phyloP scores from a whole-genome alignment of 306 rosid genomes.

The Acacia acuminata region DNA sequence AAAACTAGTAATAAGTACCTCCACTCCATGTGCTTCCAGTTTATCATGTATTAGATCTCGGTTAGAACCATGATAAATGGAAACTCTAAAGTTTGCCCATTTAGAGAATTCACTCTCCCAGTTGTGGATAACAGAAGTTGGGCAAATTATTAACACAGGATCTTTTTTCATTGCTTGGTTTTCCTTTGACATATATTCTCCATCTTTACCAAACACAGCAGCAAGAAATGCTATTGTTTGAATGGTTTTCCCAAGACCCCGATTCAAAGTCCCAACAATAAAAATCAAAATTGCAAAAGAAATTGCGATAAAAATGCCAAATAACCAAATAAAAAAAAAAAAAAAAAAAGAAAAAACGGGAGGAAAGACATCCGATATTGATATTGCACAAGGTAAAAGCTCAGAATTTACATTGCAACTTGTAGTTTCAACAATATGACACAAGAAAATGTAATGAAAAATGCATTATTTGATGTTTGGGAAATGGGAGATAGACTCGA shows the following conservation, averaged over 20 bases:
- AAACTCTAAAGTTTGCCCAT: conserved; percentile 83
- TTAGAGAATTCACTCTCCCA: conserved; percentile 93
- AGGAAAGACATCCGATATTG: not conserved
- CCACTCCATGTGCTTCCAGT: conserved; percentile 56
- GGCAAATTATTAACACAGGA: conserved; percentile 81
- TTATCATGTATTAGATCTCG: conserved; percentile 75
- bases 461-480: conserved; percentile 9
- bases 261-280: conserved; percentile 38
- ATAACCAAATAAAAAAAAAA: not conserved
- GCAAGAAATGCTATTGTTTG: conserved; percentile 94
- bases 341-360: too few relatives aligned
- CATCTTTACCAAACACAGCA: conserved; percentile 77
- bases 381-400: not conserved
- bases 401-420: not conserved
- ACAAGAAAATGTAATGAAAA: not conserved
- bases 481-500: conserved; percentile 23
- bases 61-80: conserved; percentile 82
- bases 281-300: conserved; percentile 20
- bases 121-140: conserved; percentile 84
- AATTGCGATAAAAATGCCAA: not conserved
- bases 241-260: conserved; percentile 98
- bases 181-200: conserved; percentile 41
- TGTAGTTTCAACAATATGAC: not conserved
- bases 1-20: conserved; percentile 89
- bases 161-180: conserved; percentile 43